Evolutionary conservation across 1,284 basidiomycete species (phyloP), one percentile per base, ranked within the genome.

Genomic region (Ustilago xerochloae): DNA sequence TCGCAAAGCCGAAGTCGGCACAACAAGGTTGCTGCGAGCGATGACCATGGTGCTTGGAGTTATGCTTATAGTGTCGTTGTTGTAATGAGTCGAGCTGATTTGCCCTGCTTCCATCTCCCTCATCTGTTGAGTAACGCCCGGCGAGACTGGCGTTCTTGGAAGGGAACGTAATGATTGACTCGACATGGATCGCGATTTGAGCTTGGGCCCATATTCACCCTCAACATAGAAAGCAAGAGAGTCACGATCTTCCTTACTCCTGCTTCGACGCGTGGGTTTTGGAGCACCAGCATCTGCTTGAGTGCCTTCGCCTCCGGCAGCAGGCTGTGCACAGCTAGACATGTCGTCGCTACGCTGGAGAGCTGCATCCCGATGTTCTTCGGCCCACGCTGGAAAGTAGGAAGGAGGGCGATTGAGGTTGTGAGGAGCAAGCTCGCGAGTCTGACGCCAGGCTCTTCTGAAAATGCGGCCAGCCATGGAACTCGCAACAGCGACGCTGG

Each of bases 391-490:
- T 12, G 68, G 63, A 56, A 59, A 76, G 60, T 80, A 80, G 22
- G 63, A 68, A 18, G 79, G 79, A 6, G 79, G 79, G 9, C 60
- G 33, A 43, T 77, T 75, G 56, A 66, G 36, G 52, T 64, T 70
- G 52, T 63, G 63, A n/a, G 68, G 63, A 6, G 68, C 63, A 18
- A 67, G 49, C 39, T 78, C 72, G 32, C 77, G 68, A 2, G 78
- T 80, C 51, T 79, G 63, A 9, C 69, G 56, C 79, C 79, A 80
- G 6, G 75, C 68, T 35, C 72, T 61, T 29, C 79, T 51, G 47
- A 80, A 80, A 57, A 80, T 77, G 33, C 76, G 60, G 8, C 77
- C 78, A 20, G 75, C 75, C 77, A 79, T 79, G 53, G 64, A 77
- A 43, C 68, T 60, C 3, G 68, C 66, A 7, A 80, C 69, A 5